These are phyloP conservation scores for Erodium moschatum DNA, from an alignment of 441 rosid genomes.

Conservation along the genomic window DNA sequence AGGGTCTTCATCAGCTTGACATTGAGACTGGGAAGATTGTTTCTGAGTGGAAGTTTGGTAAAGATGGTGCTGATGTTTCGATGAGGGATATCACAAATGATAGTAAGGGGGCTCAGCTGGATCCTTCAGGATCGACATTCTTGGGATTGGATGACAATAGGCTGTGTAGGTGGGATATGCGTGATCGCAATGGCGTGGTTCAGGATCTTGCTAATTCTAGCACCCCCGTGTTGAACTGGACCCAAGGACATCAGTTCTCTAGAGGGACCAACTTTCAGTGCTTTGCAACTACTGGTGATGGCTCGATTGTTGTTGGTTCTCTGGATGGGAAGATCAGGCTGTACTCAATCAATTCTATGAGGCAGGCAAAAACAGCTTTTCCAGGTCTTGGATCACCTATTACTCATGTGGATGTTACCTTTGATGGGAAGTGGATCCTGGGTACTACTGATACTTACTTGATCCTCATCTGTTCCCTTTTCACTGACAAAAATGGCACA, in stretches of 20 bases:
- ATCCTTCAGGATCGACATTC: conserved; percentile 87
- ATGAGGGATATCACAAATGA: conserved; percentile 92
- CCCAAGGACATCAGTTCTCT: conserved; percentile 87
- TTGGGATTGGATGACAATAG: conserved; percentile 86
- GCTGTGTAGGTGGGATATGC: conserved; percentile 98
- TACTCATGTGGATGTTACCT: conserved; percentile 88
- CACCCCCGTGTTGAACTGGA: conserved; percentile 75
- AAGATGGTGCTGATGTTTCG: conserved; percentile 85
- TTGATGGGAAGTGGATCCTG: conserved; percentile 90
- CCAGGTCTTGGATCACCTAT: conserved; percentile 97
- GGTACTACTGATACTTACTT: conserved; percentile 86
- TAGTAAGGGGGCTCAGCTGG: conserved; percentile 85
- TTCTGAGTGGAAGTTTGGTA: conserved; percentile 80
- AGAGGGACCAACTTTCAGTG: conserved; percentile 93
- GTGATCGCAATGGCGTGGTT: conserved; percentile 82
- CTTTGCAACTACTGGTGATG: conserved; percentile 91
- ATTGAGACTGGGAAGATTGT: conserved; percentile 88
- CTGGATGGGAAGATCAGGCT: conserved; percentile 87
- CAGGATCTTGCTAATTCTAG: conserved; percentile 64
- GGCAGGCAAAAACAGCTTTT: conserved; percentile 92
- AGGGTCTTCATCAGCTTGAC: conserved; percentile 84
- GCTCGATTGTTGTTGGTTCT: conserved; percentile 88
- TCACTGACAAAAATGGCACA: conserved; percentile 71
- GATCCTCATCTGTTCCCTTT: conserved; percentile 77
- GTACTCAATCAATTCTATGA: conserved; percentile 72